Evolutionary conservation across 257 asterid species (phyloP).

Genomic region (Solanum pinnatisectum): DNA sequence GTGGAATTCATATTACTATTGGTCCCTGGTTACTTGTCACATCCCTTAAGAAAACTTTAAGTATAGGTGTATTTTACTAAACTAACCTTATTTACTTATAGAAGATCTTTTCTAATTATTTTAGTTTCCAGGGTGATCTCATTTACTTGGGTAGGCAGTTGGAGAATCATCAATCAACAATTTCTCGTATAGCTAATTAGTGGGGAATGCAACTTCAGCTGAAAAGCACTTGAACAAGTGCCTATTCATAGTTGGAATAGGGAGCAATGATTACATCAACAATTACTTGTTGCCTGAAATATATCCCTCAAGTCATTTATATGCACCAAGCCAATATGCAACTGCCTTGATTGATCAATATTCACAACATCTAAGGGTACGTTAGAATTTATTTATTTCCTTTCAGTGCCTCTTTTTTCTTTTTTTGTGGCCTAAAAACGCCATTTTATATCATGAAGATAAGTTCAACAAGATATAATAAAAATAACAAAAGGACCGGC

Average conservation of each 20-base stretch:
- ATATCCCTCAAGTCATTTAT: conserved; percentile 4
- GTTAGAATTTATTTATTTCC: background rate
- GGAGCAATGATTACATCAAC: conserved; percentile 56
- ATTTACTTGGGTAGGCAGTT: background rate
- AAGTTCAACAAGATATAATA: no score
- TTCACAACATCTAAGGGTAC: conserved; percentile 3
- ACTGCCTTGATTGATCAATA: conserved; percentile 11
- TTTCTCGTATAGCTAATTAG: background rate
- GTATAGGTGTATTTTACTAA: no score
- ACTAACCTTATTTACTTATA: background rate
- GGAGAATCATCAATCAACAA: conserved; percentile 14
- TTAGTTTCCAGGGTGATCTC: conserved; percentile 15
- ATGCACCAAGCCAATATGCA: conserved; percentile 32
- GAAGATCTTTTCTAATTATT: background rate
- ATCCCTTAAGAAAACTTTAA: no score
- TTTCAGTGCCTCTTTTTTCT: background rate
- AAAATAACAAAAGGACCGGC: no score
- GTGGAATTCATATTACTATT: no score
- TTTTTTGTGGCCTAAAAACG: no score
- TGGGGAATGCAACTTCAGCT: background rate
- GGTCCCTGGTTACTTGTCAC: no score
- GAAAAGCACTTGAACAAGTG: conserved; percentile 22
- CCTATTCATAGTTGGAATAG: conserved; percentile 34
- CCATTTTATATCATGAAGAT: no score
- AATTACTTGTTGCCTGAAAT: conserved; percentile 22